These are phyloP conservation scores for Kluyveromyces aestuarii DNA, from an alignment of 805 yeast species.

Conservation along the genomic window DNA sequence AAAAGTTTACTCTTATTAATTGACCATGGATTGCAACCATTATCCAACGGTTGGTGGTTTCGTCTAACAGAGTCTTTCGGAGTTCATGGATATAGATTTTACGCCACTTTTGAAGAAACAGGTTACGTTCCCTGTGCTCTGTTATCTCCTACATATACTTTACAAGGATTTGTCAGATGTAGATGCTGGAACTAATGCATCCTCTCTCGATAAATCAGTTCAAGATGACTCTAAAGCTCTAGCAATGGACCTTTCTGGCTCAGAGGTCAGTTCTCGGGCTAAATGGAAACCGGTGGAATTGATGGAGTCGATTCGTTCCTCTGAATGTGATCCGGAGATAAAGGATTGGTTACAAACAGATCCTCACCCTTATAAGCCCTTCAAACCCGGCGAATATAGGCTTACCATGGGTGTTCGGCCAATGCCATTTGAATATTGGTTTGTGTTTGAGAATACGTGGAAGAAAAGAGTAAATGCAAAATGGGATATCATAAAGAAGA, in stretches of 20 bases:
- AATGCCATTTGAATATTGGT: slow-evolving; percentile 43
- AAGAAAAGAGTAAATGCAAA: slow-evolving; percentile 34
- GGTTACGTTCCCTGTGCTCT: slow-evolving; percentile 17
- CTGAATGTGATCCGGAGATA: slow-evolving; percentile 5
- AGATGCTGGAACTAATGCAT: background rate
- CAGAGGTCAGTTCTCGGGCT: background rate
- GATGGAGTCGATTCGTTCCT: slow-evolving; percentile 22
- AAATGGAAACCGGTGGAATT: slow-evolving; percentile 25
- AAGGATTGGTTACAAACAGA: slow-evolving; percentile 32
- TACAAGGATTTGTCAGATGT: slow-evolving; percentile 5
- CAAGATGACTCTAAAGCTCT: background rate
- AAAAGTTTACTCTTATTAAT: no score
- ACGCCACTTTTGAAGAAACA: slow-evolving; percentile 10
- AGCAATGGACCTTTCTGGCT: background rate
- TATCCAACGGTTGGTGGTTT: background rate
- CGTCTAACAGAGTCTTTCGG: background rate
- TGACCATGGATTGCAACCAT: no score
- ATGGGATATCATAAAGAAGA: slow-evolving; percentile 13
- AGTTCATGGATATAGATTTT: slow-evolving; percentile 5
- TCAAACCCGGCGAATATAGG: slow-evolving; percentile 49
- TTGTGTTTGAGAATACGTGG: slow-evolving; percentile 56
- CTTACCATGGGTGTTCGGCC: slow-evolving; percentile 55
- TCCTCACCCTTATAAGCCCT: slow-evolving; percentile 47
- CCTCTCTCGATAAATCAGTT: no score
- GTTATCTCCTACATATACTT: slow-evolving; percentile 11